phyloP scores from a whole-genome alignment of 2,329 filamentous ascomycete species.

The Lizonia empirigonia region DNA sequence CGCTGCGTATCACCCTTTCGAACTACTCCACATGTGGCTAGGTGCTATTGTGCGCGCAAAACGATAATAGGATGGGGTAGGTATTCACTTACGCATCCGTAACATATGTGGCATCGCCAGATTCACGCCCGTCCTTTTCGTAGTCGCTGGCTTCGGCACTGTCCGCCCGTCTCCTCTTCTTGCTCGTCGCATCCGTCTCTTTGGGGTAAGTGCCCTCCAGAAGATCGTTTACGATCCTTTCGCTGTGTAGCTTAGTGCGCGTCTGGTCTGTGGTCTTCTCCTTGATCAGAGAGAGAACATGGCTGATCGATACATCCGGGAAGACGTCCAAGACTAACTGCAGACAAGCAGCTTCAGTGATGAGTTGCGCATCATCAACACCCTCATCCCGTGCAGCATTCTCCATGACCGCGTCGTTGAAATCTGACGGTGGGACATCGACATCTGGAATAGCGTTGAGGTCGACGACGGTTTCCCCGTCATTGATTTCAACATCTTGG shows the following conservation, averaged over 20 bases:
- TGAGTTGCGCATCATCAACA: neutral
- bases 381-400: neutral
- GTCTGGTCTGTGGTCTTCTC: slow-evolving; percentile 29
- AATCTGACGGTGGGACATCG: slow-evolving; percentile 26
- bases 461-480: slow-evolving; percentile 24
- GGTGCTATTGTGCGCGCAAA: neutral
- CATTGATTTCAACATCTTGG: neutral
- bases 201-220: slow-evolving; percentile 45
- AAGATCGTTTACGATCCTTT: slow-evolving; percentile 36
- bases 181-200: slow-evolving; percentile 34
- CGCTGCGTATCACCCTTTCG: neutral
- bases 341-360: slow-evolving; percentile 37
- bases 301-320: slow-evolving; percentile 41
- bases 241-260: slow-evolving; percentile 31
- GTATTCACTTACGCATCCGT: slow-evolving; percentile 37
- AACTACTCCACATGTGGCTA: too few relatives aligned
- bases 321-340: slow-evolving; percentile 43
- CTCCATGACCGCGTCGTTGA: neutral
- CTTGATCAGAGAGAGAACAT: slow-evolving; percentile 37
- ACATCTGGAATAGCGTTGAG: slow-evolving; percentile 33
- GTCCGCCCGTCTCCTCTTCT: slow-evolving; percentile 40
- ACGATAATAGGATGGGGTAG: neutral
- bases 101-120: slow-evolving; percentile 20
- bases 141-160: slow-evolving; percentile 30
- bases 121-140: slow-evolving; percentile 27